A percentile compares a stretch with the other conserved stretches of the same genome.
phyloP scores from a whole-genome alignment of 1,284 basidiomycete genomes.

The Paramarasmius palmivorus region DNA sequence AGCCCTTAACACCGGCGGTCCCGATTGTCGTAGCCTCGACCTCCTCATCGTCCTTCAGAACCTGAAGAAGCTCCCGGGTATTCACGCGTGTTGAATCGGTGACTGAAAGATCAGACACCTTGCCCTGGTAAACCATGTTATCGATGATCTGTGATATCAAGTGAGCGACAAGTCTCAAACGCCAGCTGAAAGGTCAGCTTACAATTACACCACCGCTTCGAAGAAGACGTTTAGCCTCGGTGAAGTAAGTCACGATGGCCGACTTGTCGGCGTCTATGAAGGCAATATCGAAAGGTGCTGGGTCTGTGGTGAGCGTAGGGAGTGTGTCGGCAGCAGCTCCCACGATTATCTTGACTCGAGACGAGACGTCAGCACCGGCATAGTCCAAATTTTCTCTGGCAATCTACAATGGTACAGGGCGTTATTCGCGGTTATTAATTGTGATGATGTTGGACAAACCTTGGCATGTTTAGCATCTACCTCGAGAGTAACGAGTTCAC shows the following conservation, averaged over 20 bases:
- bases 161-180: neutral
- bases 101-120: conserved; percentile 43
- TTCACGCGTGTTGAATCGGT: conserved; percentile 42
- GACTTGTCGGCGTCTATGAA: conserved; percentile 68
- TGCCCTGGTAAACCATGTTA: conserved; percentile 57
- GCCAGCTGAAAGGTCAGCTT: conserved; percentile 20
- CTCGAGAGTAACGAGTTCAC: conserved; percentile 52
- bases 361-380: conserved; percentile 33
- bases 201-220: conserved; percentile 58
- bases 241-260: conserved; percentile 49
- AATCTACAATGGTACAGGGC: conserved; percentile 33
- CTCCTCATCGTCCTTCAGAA: conserved; percentile 51
- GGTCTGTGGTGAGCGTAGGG: conserved; percentile 38
- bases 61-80: conserved; percentile 45
- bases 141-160: conserved; percentile 50
- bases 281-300: conserved; percentile 51
- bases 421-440: neutral
- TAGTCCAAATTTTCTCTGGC: conserved; percentile 51
- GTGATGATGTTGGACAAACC: conserved; percentile 28
- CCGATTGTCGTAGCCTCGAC: conserved; percentile 61
- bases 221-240: conserved; percentile 55
- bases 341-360: conserved; percentile 43
- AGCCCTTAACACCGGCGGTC: conserved; percentile 62
- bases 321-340: conserved; percentile 52
- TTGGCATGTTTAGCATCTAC: conserved; percentile 47